Conservation (phyloP, 2,329 filamentous ascomycete species). For the Alternaria atra region DNA sequence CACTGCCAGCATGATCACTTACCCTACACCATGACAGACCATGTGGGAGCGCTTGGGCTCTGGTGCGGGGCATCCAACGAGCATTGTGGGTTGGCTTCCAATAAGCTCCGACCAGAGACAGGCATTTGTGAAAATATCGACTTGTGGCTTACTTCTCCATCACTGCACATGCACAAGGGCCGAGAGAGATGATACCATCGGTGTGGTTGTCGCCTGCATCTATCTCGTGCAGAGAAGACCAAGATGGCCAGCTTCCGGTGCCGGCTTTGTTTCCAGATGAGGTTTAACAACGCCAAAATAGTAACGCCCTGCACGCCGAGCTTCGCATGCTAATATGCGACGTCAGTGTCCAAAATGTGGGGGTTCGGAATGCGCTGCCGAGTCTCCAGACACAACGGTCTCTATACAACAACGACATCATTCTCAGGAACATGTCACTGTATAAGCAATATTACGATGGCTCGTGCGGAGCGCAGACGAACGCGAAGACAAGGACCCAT, state of each 20-base stretch:
- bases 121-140: constrained; percentile 11
- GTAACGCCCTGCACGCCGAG: constrained; percentile 5
- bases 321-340: not conserved
- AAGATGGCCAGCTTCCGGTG: not conserved
- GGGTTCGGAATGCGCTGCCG: constrained; percentile 22
- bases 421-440: not conserved
- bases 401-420: not conserved
- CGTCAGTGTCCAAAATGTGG: constrained; percentile 4
- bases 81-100: constrained; percentile 13
- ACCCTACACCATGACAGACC: constrained; percentile 8
- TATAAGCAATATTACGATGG: not conserved
- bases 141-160: constrained; percentile 24
- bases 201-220: not conserved
- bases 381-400: constrained; percentile 2
- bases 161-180: constrained; percentile 20
- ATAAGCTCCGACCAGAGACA: constrained; percentile 9
- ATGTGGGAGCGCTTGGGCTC: constrained; percentile 5
- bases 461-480: not conserved
- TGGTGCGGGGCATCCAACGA: constrained; percentile 25
- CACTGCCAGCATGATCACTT: constrained; percentile 12
- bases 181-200: constrained; percentile 2
- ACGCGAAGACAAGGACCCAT: constrained; percentile 2
- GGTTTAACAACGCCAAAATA: constrained; percentile 21
- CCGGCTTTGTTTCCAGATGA: constrained; percentile 43
- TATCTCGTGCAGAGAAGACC: not conserved